phyloP scores from a whole-genome alignment of 495 filamentous ascomycete species.

The Penicillium flavigenum region DNA sequence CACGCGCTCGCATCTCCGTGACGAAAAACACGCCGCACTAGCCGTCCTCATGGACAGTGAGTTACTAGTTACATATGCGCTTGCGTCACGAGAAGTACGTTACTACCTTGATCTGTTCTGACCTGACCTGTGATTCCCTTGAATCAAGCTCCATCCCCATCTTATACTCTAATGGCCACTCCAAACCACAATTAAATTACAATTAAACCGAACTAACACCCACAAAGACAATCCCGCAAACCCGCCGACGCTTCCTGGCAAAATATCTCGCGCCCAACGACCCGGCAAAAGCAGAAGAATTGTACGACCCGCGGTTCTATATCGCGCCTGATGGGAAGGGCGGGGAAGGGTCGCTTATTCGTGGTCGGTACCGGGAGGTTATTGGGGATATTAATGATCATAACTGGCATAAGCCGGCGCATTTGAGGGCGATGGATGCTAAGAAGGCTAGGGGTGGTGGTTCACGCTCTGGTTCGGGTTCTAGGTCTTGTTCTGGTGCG shows the following conservation, averaged over 20 bases:
- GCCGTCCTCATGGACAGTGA: slow-evolving; percentile 39
- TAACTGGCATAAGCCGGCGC: slow-evolving; percentile 22
- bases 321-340: slow-evolving; percentile 17
- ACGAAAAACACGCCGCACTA: slow-evolving; percentile 40
- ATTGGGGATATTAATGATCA: slow-evolving; percentile 17
- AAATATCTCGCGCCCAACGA: slow-evolving; percentile 37
- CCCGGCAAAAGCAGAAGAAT: slow-evolving; percentile 27
- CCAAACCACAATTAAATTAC: background rate
- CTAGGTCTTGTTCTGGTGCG: background rate
- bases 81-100: slow-evolving; percentile 36
- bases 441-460: slow-evolving; percentile 12
- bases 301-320: slow-evolving; percentile 33
- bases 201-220: background rate
- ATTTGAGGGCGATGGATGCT: slow-evolving; percentile 7
- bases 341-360: slow-evolving; percentile 2
- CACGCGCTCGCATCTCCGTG: slow-evolving; percentile 23
- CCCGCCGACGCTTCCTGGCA: slow-evolving; percentile 39
- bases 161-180: background rate
- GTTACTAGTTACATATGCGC: slow-evolving; percentile 36
- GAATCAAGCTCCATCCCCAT: background rate
- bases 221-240: slow-evolving; percentile 41
- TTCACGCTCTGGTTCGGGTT: slow-evolving; percentile 12
- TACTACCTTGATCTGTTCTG: background rate
- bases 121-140: background rate
- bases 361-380: slow-evolving; percentile 8